phyloP scores from a whole-genome alignment of 202 grass and related monocot species.

The Schoenoplectus triqueter region DNA sequence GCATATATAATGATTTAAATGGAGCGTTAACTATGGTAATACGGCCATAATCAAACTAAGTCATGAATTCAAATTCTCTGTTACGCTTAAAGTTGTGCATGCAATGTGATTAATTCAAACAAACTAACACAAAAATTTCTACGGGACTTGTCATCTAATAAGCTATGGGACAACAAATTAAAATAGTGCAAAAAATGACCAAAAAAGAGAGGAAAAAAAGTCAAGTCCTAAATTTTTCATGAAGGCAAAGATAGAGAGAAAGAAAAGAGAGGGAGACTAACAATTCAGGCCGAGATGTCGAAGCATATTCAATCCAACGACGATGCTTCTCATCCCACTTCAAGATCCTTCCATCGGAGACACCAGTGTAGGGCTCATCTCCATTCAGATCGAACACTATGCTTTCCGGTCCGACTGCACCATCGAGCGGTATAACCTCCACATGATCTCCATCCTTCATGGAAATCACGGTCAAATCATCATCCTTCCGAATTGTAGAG shows the following conservation, averaged over 20 bases:
- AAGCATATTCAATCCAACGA: conserved; percentile 59
- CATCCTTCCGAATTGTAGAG: neutral
- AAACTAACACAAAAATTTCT: neutral
- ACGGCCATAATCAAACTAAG: neutral
- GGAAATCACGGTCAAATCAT: neutral
- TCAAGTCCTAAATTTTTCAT: neutral
- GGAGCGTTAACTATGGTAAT: too few species aligned
- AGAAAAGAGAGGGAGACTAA: conserved; percentile 42
- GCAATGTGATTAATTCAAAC: neutral
- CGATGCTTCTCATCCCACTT: conserved; percentile 48
- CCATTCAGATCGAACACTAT: conserved; percentile 69
- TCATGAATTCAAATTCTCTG: neutral
- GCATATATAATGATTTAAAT: too few species aligned
- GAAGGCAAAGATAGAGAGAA: neutral
- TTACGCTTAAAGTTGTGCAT: neutral
- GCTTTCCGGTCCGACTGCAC: conserved; percentile 69
- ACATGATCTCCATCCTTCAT: neutral
- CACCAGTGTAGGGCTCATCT: conserved; percentile 71
- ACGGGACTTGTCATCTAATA: neutral
- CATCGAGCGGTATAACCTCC: conserved; percentile 9
- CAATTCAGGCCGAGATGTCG: conserved; percentile 55
- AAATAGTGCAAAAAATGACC: neutral
- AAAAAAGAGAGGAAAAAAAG: neutral
- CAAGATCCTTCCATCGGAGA: conserved; percentile 72
- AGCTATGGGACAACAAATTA: neutral